Evolutionary conservation across 2,329 filamentous ascomycete species (phyloP), one percentile per base, ranked within the genome.

Genomic region (Aspergillus tanneri): DNA sequence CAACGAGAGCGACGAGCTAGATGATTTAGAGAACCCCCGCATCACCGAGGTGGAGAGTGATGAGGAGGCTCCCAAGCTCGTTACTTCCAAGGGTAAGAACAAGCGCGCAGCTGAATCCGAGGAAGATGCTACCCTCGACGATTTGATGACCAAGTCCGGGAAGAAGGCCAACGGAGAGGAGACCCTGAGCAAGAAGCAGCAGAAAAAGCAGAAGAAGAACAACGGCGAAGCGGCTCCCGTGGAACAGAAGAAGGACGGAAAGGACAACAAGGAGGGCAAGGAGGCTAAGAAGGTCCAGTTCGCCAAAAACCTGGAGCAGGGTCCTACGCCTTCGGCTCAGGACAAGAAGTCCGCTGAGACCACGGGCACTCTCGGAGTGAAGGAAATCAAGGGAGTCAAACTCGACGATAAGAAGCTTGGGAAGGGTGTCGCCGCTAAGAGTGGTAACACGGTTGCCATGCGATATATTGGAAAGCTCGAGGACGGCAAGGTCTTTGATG

Each of bases 181-280:
- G 57, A 91, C 91, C 77, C 80, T 90, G 55, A 91, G 85, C 81
- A 96, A 96, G 82, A 96, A 96, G 79, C 89, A 97, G 73, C 84
- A 87, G 69, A 97, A 97, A 86, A 96, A 96, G 73, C 82, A 87
- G 64, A 97, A 99, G 86, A 96, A 96, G 81, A 97, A 97, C 80
- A 89, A 95, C 70, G 93, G 92, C 59, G 87, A 96, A 69, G 85
- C 93, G 50, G 83, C 87, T 51, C 74, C 79, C 43, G 68, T 68
- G 56, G 75, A 80, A 59, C 74, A 80, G 58, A 84, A 85, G 70
- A 76, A 82, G 52, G 77, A 79, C 47, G 74, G 75, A 45, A 72
- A 72, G 53, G 76, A 77, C 56, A 52, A 67, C 44, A 71, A 77
- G 56, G 72, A 65, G 52, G 47, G 71, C 56, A 84, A 85, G 79